Evolutionary conservation across 2,329 filamentous ascomycete species (phyloP).

Genomic region (Talaromyces atroroseus): DNA sequence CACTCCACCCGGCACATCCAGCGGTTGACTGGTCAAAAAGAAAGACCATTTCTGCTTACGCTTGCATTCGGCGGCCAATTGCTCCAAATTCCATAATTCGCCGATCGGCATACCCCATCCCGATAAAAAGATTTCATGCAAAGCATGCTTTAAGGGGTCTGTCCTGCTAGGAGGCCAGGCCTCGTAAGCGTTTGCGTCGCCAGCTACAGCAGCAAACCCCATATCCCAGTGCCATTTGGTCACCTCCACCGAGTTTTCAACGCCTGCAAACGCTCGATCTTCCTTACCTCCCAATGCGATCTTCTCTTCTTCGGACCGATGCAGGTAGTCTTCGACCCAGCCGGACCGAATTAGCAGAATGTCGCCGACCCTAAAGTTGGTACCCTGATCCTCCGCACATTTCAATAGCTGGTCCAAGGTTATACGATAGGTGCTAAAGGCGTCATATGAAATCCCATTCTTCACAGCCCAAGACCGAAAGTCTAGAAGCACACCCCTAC

Average conservation of each 20-base stretch:
- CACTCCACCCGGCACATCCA: conserved; percentile 2
- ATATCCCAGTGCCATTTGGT: not conserved
- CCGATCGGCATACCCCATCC: conserved; percentile 4
- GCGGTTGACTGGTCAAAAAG: not conserved
- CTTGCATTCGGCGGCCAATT: not conserved
- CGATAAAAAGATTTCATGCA: conserved; percentile 2
- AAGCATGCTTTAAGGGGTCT: not conserved
- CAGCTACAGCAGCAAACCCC: not conserved
- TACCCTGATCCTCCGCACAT: not conserved
- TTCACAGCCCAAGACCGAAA: not conserved
- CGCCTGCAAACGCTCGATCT: not conserved
- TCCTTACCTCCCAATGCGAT: not conserved
- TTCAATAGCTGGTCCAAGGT: not conserved
- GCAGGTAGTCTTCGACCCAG: not conserved
- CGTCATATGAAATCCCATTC: not conserved
- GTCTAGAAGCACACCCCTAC: conserved; percentile 2
- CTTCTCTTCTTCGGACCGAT: not conserved
- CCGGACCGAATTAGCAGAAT: conserved; percentile 1
- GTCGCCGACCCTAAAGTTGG: not conserved
- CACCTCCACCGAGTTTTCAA: not conserved
- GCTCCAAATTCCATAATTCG: not conserved
- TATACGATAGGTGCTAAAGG: not conserved
- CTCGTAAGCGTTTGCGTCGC: not conserved
- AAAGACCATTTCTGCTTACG: not conserved
- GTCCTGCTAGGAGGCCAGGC: not conserved